Conservation (phyloP, 805 yeast genomes). For the Pichia eremophila region DNA sequence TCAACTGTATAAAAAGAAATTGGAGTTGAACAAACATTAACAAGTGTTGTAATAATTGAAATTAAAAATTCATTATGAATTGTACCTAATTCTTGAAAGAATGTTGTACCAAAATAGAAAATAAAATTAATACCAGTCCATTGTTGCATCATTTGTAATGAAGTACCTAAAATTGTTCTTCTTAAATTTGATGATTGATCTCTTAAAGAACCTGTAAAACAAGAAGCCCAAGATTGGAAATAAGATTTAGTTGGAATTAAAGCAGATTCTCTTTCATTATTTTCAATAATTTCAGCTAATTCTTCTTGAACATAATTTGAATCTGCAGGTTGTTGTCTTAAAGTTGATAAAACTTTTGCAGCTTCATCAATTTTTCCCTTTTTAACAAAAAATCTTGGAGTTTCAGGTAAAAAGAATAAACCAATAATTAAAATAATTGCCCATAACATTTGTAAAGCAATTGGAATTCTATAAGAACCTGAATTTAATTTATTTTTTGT, state of each 20-base stretch:
- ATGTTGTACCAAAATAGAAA: conserved; percentile 65
- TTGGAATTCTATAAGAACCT: conserved; percentile 66
- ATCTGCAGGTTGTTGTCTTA: conserved; percentile 44
- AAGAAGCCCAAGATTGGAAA: conserved; percentile 33
- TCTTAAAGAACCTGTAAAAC: conserved; percentile 34
- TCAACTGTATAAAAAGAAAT: conserved; percentile 50
- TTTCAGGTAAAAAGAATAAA: conserved; percentile 59
- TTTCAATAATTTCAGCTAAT: conserved; percentile 42
- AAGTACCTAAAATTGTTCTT: conserved; percentile 35
- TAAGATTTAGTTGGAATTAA: conserved; percentile 27
- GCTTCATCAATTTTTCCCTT: conserved; percentile 52
- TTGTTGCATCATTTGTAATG: conserved; percentile 52
- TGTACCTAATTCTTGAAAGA: conserved; percentile 46
- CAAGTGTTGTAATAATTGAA: conserved; percentile 44
- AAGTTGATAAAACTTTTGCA: conserved; percentile 40
- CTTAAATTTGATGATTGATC: conserved; percentile 31
- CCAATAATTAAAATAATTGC: conserved; percentile 55
- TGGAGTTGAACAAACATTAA: conserved; percentile 43
- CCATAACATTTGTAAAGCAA: conserved; percentile 66
- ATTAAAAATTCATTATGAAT: conserved; percentile 39
- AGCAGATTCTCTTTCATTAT: conserved; percentile 36
- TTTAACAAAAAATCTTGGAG: conserved; percentile 62
- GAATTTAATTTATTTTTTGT: conserved; percentile 43
- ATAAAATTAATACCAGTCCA: conserved; percentile 71
- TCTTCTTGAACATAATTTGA: conserved; percentile 39